phyloP scores from a whole-genome alignment of 768 basidiomycete species.

The Mycena belliarum region DNA sequence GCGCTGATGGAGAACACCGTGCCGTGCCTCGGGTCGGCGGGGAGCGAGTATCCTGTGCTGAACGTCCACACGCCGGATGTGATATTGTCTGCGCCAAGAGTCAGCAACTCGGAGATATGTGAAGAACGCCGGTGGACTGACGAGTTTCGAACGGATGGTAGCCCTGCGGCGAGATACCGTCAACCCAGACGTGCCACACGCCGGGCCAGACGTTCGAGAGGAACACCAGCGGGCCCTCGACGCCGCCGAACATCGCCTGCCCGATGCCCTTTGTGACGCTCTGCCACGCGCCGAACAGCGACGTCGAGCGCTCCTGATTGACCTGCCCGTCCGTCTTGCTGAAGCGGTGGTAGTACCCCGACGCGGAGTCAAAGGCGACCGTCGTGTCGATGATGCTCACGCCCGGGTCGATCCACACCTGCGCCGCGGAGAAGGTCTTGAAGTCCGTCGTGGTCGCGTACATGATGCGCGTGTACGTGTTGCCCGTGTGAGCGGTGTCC shows the following conservation, averaged over 20 bases:
- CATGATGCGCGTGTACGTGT: constrained; percentile 17
- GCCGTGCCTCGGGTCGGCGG: constrained; percentile 20
- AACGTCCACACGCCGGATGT: constrained; percentile 22
- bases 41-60: constrained; percentile 21
- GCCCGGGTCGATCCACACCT: constrained; percentile 23
- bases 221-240: constrained; percentile 23
- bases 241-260: constrained; percentile 12
- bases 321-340: constrained; percentile 20
- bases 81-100: constrained; percentile 13
- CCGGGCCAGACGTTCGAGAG: constrained; percentile 14
- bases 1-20: constrained; percentile 22
- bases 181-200: constrained; percentile 22
- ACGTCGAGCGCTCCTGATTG: constrained; percentile 16
- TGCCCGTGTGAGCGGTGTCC: constrained; percentile 18
- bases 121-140: background rate
- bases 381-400: constrained; percentile 21
- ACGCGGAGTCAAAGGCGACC: constrained; percentile 18
- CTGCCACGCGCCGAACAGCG: constrained; percentile 21
- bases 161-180: constrained; percentile 16
- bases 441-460: constrained; percentile 24
- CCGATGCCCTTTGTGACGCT: constrained; percentile 19
- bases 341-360: constrained; percentile 22
- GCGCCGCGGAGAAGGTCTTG: constrained; percentile 19
- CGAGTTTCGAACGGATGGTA: constrained; percentile 22
- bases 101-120: background rate